Evolutionary conservation across 2,329 filamentous ascomycete genomes (phyloP).

Genomic region (Colletotrichum sp.): DNA sequence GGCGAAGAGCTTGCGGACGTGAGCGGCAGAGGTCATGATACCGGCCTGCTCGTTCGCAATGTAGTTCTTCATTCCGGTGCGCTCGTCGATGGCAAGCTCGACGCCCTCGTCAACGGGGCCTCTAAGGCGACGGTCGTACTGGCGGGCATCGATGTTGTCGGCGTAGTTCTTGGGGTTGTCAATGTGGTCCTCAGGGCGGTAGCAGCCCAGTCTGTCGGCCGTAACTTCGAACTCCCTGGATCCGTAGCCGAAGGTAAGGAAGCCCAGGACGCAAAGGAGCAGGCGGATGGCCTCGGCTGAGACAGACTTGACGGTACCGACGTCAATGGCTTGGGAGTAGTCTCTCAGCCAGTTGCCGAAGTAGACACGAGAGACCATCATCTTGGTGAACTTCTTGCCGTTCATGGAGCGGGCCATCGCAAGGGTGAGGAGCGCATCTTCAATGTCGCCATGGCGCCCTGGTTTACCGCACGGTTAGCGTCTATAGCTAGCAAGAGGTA

Average conservation of each 20-base stretch:
- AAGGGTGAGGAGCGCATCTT: constrained; percentile 83
- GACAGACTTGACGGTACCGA: constrained; percentile 89
- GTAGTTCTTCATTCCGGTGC: constrained; percentile 86
- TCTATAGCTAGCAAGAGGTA: background rate
- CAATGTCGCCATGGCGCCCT: constrained; percentile 91
- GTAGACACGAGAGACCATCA: constrained; percentile 88
- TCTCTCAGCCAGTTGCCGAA: constrained; percentile 96
- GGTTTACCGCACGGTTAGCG: constrained; percentile 24
- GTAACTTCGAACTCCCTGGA: constrained; percentile 89
- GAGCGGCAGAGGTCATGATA: constrained; percentile 82
- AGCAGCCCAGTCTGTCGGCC: constrained; percentile 77
- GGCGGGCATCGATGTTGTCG: constrained; percentile 83
- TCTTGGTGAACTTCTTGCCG: constrained; percentile 84
- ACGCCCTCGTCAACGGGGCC: constrained; percentile 79
- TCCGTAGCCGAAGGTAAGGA: constrained; percentile 85
- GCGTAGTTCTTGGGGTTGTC: constrained; percentile 80
- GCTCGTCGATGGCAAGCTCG: constrained; percentile 78
- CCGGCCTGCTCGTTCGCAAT: constrained; percentile 82
- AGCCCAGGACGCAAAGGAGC: constrained; percentile 85
- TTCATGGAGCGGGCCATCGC: constrained; percentile 58
- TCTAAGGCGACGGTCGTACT: constrained; percentile 82
- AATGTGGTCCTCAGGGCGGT: constrained; percentile 83
- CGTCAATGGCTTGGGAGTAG: constrained; percentile 93
- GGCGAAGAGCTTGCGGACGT: constrained; percentile 76
- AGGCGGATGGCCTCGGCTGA: constrained; percentile 91